Evolutionary conservation across 768 basidiomycete genomes (phyloP), one percentile per base, ranked within the genome.

Genomic region (Gloeopeniophorella convolvens): DNA sequence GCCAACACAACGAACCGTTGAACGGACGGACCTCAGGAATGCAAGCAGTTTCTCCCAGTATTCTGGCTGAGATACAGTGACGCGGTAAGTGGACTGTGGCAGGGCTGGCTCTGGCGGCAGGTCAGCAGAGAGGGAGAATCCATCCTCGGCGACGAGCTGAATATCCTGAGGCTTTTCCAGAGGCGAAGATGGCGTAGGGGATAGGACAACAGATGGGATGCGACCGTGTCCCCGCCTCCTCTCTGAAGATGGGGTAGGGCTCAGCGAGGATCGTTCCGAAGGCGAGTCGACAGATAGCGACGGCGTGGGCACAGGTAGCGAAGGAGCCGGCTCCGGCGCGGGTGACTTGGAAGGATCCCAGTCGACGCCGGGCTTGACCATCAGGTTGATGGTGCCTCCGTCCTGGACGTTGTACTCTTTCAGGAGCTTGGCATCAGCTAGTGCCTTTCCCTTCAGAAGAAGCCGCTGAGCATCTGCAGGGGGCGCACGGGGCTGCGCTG

Each of bases 361-460:
- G 30, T 79, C 71, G 51, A 77, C 73, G 21, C 84, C 80, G 3
- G 90, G 76, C 62, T 94, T 95, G 65, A 93, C 68, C 73, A 93
- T 84, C 37, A 99, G 72, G 65, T 85, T 95, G 60, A 98, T 71
- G 10, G 81, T 85, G 58, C 89, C 83, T 10, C 85, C 87, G 62
- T 84, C 79, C 60, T 82, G 79, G 61, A 94, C 74, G 62, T 71
- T 78, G 72, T 97, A 99, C 65, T 98, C 96, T 62, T 86, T 85
- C 33, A 98, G 70, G 9, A 99, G 78, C 64, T 94, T 95, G 21
- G 70, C 70, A 71, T 97, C 95, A 13, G 81, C 82, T 56, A 98
- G 78, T 0, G 86, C 92, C 66, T 99, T 99, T 49, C 96, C 96
- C 68, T 94, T 97, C 45, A 96, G 73, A 10, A 99, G 72, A 13